Conservation (phyloP, 2,329 filamentous ascomycete species). For the Penicillium fuscoglaucum region DNA sequence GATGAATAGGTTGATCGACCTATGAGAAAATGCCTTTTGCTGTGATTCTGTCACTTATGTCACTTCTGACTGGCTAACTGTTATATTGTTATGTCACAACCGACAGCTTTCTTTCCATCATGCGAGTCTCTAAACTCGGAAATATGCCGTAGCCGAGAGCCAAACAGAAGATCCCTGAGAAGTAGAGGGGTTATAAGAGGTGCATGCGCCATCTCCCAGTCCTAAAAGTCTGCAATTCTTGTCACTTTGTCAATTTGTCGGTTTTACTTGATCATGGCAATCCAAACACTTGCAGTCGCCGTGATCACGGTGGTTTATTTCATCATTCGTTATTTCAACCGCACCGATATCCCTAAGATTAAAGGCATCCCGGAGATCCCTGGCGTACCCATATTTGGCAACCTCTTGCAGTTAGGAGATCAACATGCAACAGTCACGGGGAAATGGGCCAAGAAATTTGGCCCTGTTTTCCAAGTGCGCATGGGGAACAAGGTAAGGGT, state of each 20-base stretch:
- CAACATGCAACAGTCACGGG: slow-evolving; percentile 57
- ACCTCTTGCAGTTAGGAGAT: slow-evolving; percentile 60
- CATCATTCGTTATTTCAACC: slow-evolving; percentile 45
- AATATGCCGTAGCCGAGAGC: slow-evolving; percentile 6
- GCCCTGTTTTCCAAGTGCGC: slow-evolving; percentile 65
- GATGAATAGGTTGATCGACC: not conserved
- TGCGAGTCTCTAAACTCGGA: not conserved
- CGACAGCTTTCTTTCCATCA: not conserved
- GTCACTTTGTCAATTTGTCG: not conserved
- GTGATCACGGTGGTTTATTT: slow-evolving; percentile 41
- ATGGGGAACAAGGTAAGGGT: slow-evolving; percentile 64
- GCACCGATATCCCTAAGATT: slow-evolving; percentile 61
- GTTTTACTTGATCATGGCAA: slow-evolving; percentile 24
- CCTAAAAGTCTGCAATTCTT: not conserved
- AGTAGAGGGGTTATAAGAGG: slow-evolving; percentile 10
- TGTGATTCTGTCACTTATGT: slow-evolving; percentile 1
- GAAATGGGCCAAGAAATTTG: slow-evolving; percentile 61
- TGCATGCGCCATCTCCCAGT: slow-evolving; percentile 8
- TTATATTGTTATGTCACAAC: not conserved
- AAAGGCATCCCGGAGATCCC: slow-evolving; percentile 63
- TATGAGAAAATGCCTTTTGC: not conserved
- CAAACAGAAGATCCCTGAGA: not conserved
- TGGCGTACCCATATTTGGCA: slow-evolving; percentile 63
- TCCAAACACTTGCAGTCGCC: slow-evolving; percentile 35
- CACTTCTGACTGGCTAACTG: not conserved